A percentile compares a stretch with the other conserved stretches of the same genome.
phyloP scores from a whole-genome alignment of 768 basidiomycete genomes.

The Lentinula raphanica region DNA sequence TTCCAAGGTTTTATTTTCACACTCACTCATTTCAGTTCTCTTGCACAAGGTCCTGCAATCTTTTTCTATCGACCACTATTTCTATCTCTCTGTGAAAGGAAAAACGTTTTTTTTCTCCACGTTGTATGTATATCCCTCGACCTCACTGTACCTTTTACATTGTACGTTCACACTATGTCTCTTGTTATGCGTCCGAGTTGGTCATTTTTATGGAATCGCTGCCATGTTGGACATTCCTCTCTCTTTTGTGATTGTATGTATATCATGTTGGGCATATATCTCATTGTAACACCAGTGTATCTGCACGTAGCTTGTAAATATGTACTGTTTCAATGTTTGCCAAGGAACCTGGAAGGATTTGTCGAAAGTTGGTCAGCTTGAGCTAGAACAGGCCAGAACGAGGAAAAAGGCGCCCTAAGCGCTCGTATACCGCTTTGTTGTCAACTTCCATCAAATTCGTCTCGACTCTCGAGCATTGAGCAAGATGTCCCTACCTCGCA shows the following conservation, averaged over 20 bases:
- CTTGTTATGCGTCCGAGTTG: no score
- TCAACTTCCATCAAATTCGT: no score
- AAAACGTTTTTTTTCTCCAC: no score
- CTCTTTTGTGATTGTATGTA: neutral
- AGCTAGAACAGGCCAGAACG: no score
- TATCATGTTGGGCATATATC: neutral
- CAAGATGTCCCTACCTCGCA: neutral
- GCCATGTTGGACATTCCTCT: neutral
- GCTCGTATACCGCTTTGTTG: neutral
- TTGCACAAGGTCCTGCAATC: neutral
- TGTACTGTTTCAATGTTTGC: no score
- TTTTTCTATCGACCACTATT: neutral
- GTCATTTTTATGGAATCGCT: no score
- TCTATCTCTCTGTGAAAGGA: neutral
- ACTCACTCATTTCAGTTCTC: neutral
- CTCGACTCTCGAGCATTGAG: no score
- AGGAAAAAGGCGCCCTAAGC: no score
- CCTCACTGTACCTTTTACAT: neutral
- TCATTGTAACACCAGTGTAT: neutral
- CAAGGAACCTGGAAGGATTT: neutral
- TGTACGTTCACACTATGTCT: no score
- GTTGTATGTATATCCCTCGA: neutral
- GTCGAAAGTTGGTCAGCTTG: no score
- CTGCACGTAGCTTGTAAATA: neutral
- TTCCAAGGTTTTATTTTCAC: neutral